Evolutionary conservation across 2,329 filamentous ascomycete species (phyloP).

Genomic region (Calonectria ilicicola): DNA sequence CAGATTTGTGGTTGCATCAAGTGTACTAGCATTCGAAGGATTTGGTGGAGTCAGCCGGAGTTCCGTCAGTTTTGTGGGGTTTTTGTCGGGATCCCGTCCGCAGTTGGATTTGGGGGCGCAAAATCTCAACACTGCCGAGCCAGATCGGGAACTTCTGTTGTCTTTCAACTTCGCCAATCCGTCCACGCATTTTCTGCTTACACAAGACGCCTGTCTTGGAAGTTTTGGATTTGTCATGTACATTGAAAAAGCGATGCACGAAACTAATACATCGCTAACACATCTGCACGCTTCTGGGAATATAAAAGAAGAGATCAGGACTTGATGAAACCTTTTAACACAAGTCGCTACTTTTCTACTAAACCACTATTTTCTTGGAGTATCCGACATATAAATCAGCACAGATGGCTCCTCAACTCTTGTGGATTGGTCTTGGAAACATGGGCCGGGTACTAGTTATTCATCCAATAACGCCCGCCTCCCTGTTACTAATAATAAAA

Average conservation of each 20-base stretch:
- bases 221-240: not conserved
- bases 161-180: no score
- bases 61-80: not conserved
- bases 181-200: no score
- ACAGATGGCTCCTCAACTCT: not conserved
- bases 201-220: not conserved
- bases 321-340: not conserved
- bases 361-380: not conserved
- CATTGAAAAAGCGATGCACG: no score
- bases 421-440: conserved; percentile 1
- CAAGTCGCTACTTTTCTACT: not conserved
- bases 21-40: not conserved
- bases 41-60: not conserved
- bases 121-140: not conserved
- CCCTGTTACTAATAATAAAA: not conserved
- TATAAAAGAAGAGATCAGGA: not conserved
- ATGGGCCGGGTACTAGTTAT: not conserved
- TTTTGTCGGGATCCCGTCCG: not conserved
- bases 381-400: not conserved
- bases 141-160: no score
- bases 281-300: no score
- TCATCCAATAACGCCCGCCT: not conserved
- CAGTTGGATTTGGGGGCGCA: not conserved
- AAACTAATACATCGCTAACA: no score
- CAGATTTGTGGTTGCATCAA: not conserved